Evolutionary conservation across 73 alveolate species (phyloP), one percentile per base, ranked within the genome.

Genomic region (Vitrella brassicaformis): DNA sequence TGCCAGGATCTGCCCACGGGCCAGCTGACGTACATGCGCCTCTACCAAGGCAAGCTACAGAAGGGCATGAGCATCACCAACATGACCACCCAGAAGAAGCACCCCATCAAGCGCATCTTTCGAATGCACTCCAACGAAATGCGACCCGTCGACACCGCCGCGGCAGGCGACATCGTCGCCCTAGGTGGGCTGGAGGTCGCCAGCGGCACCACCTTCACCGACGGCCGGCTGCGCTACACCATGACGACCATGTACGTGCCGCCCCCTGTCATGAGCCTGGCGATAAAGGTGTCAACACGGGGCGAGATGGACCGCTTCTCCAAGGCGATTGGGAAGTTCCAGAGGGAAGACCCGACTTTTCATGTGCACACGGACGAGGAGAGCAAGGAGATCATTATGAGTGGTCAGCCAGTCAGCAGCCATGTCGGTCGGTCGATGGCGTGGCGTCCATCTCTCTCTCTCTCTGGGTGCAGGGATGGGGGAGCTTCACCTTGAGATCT

Each of bases 401-500:
- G n/a, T n/a, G n/a, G n/a, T n/a, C n/a, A n/a, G n/a, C n/a, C n/a
- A n/a, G n/a, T n/a, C n/a, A n/a, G n/a, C n/a, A n/a, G n/a, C n/a
- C n/a, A n/a, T n/a, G n/a, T n/a, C n/a, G n/a, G n/a, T n/a, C n/a
- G n/a, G n/a, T n/a, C n/a, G n/a, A n/a, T n/a, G n/a, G n/a, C n/a
- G n/a, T n/a, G n/a, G n/a, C n/a, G n/a, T n/a, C n/a, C n/a, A n/a
- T n/a, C n/a, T n/a, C n/a, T n/a, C n/a, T n/a, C n/a, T n/a, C n/a
- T n/a, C n/a, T n/a, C n/a, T n/a, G n/a, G n/a, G n/a, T 45, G 65
- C 79, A 0, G 98, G 98, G 25, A 94, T 94, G 98, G 98, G 98
- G 46, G 98, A 94, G 79, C 90, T 94, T 64, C 98, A 94, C 82
- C 78, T 94, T 67, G 86, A 87, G 70, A 88, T 90, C 64, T 91